Percentiles rank a stretch among this genome's conserved stretches.
Conservation (phyloP, 2,329 filamentous ascomycete species). For the Scedosporium apiospermum region DNA sequence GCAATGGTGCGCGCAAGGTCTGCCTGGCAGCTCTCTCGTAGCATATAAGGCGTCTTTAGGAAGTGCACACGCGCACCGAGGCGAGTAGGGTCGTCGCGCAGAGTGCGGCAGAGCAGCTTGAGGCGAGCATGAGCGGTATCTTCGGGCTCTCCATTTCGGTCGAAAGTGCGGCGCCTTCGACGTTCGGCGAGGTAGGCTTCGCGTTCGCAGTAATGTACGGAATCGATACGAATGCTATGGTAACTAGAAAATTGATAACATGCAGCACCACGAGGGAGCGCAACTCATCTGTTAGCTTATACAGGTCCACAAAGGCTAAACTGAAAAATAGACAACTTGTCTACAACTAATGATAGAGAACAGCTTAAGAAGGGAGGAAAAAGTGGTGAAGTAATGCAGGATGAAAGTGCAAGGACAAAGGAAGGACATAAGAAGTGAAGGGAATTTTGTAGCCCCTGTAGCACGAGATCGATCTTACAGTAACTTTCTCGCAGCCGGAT, state of each 20-base stretch:
- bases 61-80: conserved; percentile 64
- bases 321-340: background rate
- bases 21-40: conserved; percentile 74
- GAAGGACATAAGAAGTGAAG: background rate
- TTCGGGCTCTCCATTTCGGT: conserved; percentile 69
- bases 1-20: conserved; percentile 80
- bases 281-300: background rate
- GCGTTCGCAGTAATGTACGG: conserved; percentile 86
- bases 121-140: conserved; percentile 71
- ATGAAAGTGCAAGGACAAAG: background rate
- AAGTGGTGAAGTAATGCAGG: background rate
- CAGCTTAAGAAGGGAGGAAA: too few relatives aligned
- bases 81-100: conserved; percentile 63
- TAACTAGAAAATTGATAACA: conserved; percentile 44
- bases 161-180: conserved; percentile 64
- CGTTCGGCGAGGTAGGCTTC: conserved; percentile 73
- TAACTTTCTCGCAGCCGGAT: conserved; percentile 35
- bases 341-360: too few relatives aligned
- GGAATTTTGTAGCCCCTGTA: conserved; percentile 22
- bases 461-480: conserved; percentile 37
- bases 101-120: conserved; percentile 68
- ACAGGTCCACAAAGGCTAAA: background rate
- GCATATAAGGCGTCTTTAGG: conserved; percentile 91
- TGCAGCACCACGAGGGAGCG: conserved; percentile 3
- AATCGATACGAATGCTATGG: conserved; percentile 82